Conservation (phyloP, 768 basidiomycete species). For the Pleurotus cornucopiae region DNA sequence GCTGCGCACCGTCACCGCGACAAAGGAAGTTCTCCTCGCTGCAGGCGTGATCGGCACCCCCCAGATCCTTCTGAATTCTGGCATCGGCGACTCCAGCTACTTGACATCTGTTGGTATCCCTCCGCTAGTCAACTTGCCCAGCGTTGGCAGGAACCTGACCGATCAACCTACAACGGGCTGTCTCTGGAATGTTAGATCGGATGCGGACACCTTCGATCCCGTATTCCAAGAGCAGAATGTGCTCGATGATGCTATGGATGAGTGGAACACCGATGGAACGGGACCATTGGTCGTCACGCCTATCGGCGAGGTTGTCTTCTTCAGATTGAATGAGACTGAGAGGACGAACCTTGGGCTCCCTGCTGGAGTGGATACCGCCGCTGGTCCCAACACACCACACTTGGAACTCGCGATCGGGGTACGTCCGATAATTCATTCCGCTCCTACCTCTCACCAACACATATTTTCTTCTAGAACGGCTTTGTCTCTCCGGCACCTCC, state of each 20-base stretch:
- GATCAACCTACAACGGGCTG: slow-evolving; percentile 12
- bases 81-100: slow-evolving; percentile 18
- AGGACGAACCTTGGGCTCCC: slow-evolving; percentile 11
- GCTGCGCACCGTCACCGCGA: slow-evolving; percentile 13
- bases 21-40: slow-evolving; percentile 26
- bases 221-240: slow-evolving; percentile 14
- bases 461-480: slow-evolving; percentile 5
- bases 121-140: slow-evolving; percentile 14
- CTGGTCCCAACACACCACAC: slow-evolving; percentile 32
- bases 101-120: slow-evolving; percentile 12
- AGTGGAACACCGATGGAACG: slow-evolving; percentile 11
- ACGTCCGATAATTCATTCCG: slow-evolving; percentile 1
- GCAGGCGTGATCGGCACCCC: slow-evolving; percentile 27
- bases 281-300: slow-evolving; percentile 13
- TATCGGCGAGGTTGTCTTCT: neutral
- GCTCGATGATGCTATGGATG: slow-evolving; percentile 9
- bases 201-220: slow-evolving; percentile 11
- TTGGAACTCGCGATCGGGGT: slow-evolving; percentile 30
- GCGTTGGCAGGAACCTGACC: slow-evolving; percentile 18
- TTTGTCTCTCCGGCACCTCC: slow-evolving; percentile 9
- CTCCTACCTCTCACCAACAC: neutral
- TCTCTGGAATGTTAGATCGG: neutral
- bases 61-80: slow-evolving; percentile 18
- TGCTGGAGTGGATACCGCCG: slow-evolving; percentile 27
- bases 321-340: slow-evolving; percentile 16